These are phyloP conservation scores for Phialophora expanda DNA, from an alignment of 2,329 filamentous ascomycete genomes.

Conservation along the genomic window DNA sequence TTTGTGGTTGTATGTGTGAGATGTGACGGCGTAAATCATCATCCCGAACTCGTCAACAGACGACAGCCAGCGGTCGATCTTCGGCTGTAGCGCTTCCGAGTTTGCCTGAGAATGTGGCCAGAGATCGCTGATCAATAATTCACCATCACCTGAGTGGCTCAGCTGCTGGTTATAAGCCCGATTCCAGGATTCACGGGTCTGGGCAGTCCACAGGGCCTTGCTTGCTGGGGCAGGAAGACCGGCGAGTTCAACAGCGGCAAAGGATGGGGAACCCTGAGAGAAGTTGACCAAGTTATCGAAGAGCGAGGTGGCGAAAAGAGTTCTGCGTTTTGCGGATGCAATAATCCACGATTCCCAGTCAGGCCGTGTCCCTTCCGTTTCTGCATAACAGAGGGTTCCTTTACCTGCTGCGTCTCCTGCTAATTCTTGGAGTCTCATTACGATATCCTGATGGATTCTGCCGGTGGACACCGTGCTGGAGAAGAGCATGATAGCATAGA, in stretches of 20 bases:
- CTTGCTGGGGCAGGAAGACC: constrained; percentile 52
- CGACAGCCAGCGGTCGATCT: constrained; percentile 58
- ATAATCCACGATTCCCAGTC: constrained; percentile 62
- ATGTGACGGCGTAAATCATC: constrained; percentile 58
- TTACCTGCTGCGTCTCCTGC: constrained; percentile 49
- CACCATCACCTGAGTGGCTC: constrained; percentile 50
- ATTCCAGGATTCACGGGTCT: constrained; percentile 50
- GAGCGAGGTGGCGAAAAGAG: constrained; percentile 60
- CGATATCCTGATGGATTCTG: constrained; percentile 49
- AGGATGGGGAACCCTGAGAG: constrained; percentile 53
- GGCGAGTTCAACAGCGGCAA: constrained; percentile 56
- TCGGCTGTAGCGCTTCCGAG: constrained; percentile 43
- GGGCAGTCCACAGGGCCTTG: constrained; percentile 53
- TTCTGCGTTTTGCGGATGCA: constrained; percentile 59
- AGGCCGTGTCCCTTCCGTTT: constrained; percentile 49
- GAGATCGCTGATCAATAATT: constrained; percentile 57
- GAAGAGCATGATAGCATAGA: constrained; percentile 59
- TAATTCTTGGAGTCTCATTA: constrained; percentile 59
- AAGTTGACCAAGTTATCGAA: constrained; percentile 58
- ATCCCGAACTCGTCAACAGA: constrained; percentile 60
- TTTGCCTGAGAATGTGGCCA: constrained; percentile 51
- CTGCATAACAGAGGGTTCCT: constrained; percentile 55
- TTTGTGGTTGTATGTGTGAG: constrained; percentile 49
- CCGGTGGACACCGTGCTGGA: constrained; percentile 46
- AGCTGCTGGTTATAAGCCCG: constrained; percentile 52